These are phyloP conservation scores for Amaranthus palmeri DNA, from an alignment of 148 eudicot genomes.

Conservation along the genomic window DNA sequence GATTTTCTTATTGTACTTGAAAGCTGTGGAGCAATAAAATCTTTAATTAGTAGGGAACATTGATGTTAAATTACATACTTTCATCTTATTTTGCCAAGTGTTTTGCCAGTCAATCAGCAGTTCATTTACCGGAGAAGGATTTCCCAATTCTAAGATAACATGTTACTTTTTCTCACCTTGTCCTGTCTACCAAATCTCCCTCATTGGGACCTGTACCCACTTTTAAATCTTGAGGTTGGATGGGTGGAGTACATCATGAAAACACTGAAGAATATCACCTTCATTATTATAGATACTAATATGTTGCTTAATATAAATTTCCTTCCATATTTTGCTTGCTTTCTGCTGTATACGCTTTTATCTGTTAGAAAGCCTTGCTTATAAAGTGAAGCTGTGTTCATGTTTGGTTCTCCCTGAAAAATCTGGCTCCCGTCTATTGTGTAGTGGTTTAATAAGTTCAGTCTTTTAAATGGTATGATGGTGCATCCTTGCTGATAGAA, in stretches of 20 bases:
- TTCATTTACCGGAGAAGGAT: not conserved
- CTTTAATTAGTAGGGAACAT: not conserved
- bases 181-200: too few species aligned
- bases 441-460: not conserved
- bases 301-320: not conserved
- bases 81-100: not conserved
- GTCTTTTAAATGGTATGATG: constrained; percentile 6
- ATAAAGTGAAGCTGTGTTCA: not conserved
- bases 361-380: not conserved
- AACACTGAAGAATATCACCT: too few species aligned
- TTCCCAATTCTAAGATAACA: too few species aligned
- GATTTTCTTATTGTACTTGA: not conserved
- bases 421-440: not conserved
- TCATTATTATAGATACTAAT: not conserved
- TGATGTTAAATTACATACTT: not conserved
- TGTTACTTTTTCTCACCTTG: too few species aligned
- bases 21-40: not conserved
- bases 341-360: constrained; percentile 3
- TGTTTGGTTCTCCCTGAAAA: not conserved
- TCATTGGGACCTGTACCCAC: too few species aligned
- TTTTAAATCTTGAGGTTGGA: too few species aligned
- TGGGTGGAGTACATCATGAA: too few species aligned
- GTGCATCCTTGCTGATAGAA: constrained; percentile 13
- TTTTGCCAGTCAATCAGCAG: not conserved
- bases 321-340: not conserved